These are phyloP conservation scores for Aspergillus fijiensis DNA, from an alignment of 2,329 filamentous ascomycete species.

Conservation along the genomic window DNA sequence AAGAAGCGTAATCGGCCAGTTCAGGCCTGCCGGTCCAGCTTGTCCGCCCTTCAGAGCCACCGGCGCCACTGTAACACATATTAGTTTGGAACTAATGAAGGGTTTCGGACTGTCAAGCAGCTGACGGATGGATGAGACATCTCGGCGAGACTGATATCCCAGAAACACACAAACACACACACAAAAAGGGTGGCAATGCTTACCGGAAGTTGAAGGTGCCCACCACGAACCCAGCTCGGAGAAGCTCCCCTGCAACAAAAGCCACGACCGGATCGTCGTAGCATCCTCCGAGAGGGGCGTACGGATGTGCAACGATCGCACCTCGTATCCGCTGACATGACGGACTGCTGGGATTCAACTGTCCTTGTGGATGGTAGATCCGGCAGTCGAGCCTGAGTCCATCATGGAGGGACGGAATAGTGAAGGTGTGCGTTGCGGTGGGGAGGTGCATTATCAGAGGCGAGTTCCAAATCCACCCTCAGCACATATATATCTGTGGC, in stretches of 20 bases:
- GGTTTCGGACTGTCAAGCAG: not conserved
- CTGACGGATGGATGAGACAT: not conserved
- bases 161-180: not conserved
- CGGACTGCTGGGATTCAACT: conserved; percentile 22
- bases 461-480: not conserved
- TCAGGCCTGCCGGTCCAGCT: conserved; percentile 87
- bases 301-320: conserved; percentile 82
- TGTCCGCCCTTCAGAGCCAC: conserved; percentile 70
- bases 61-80: conserved; percentile 64
- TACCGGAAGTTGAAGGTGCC: conserved; percentile 92
- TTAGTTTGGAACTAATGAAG: not conserved
- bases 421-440: conserved; percentile 58
- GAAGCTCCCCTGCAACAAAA: conserved; percentile 61
- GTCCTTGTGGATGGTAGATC: conserved; percentile 66
- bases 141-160: not conserved
- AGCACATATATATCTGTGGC: not conserved
- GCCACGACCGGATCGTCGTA: conserved; percentile 80
- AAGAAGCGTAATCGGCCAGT: conserved; percentile 75
- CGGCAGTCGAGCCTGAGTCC: conserved; percentile 74
- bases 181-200: not conserved
- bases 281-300: conserved; percentile 80
- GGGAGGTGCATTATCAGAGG: conserved; percentile 23
- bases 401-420: conserved; percentile 82
- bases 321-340: conserved; percentile 45
- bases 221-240: conserved; percentile 72